Evolutionary conservation across 371 early-diverging fungal species (phyloP).

Genomic region (Actinomucor elegans): DNA sequence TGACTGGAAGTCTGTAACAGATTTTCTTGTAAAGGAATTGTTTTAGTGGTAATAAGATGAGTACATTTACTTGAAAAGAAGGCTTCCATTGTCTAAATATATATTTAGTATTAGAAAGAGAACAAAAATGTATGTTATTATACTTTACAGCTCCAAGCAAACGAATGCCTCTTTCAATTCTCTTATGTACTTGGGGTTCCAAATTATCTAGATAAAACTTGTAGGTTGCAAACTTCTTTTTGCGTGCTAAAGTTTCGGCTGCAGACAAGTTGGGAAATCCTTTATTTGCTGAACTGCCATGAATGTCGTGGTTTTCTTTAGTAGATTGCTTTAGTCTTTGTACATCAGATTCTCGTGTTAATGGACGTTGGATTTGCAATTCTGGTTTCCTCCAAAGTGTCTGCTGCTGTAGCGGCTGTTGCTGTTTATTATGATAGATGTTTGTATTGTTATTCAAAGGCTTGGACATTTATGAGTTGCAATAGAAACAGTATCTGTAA

Average conservation of each 20-base stretch:
- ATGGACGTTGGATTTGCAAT: background rate
- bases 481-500: too few relatives aligned
- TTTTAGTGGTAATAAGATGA: slow-evolving; percentile 39
- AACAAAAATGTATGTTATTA: background rate
- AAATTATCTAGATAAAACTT: slow-evolving; percentile 39
- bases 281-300: background rate
- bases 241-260: background rate
- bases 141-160: slow-evolving; percentile 39
- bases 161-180: slow-evolving; percentile 26
- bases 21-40: slow-evolving; percentile 22
- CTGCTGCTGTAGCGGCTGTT: background rate
- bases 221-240: slow-evolving; percentile 11
- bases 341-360: too few relatives aligned
- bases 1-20: slow-evolving; percentile 3
- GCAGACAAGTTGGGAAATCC: background rate
- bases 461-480: background rate
- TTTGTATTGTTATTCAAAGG: background rate
- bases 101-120: background rate
- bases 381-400: background rate
- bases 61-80: slow-evolving; percentile 51
- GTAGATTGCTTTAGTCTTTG: too few relatives aligned
- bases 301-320: background rate
- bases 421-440: background rate
- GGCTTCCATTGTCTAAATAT: slow-evolving; percentile 27
- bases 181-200: slow-evolving; percentile 21